Conservation (phyloP, 176 grass and related monocot genomes). For the Alloteropsis semialata region DNA sequence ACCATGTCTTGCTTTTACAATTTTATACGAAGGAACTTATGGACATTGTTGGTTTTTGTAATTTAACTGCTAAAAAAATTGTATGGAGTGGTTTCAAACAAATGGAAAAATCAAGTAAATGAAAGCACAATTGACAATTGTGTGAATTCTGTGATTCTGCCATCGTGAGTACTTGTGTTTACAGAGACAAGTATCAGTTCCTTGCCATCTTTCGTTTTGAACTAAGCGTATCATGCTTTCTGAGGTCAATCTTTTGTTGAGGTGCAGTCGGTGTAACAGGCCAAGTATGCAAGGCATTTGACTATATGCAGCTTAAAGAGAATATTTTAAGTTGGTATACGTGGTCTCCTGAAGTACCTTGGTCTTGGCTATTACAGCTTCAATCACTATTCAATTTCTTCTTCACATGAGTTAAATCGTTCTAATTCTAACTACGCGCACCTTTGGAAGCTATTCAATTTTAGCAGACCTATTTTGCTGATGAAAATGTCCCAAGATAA, state of each 20-base stretch:
- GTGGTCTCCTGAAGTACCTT: constrained; percentile 5
- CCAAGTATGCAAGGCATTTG: not conserved
- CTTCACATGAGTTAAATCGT: not conserved
- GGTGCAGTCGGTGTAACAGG: not conserved
- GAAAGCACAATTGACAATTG: not conserved
- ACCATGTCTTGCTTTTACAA: not conserved
- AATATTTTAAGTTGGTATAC: not conserved
- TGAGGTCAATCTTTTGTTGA: not conserved
- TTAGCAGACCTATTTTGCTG: not conserved
- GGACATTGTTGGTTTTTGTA: not conserved
- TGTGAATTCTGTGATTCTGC: not conserved
- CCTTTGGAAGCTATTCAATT: constrained; percentile 19
- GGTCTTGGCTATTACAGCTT: not conserved
- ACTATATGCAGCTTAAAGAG: not conserved
- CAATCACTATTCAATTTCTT: constrained; percentile 15
- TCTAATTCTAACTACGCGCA: not conserved
- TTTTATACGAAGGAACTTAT: constrained; percentile 9
- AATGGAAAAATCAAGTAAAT: not conserved
- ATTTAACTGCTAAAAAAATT: constrained; percentile 7
- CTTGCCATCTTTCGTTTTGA: not conserved
- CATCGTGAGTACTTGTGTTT: not conserved
- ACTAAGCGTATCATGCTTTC: not conserved
- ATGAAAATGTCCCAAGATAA: not conserved
- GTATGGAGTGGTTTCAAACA: constrained; percentile 15
- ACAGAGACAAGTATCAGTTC: not conserved